Base-by-base conservation (phyloP, 306 rosid genomes). In the Cotoneaster glaucophyllus region DNA sequence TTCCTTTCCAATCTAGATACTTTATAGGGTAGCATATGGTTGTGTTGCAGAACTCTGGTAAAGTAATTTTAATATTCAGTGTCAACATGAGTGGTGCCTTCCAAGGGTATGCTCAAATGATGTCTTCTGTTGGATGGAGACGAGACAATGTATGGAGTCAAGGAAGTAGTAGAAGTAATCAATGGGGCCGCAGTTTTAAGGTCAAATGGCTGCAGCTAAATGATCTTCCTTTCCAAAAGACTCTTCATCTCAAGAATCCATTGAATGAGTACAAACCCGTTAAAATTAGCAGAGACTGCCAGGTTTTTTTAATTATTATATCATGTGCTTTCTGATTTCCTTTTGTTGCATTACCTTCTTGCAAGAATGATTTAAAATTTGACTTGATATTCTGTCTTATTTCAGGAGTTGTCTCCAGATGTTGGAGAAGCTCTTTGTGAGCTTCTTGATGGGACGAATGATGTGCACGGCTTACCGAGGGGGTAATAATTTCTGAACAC, bases 101-200 rank as follows among this genome's bases (percentile, higher is more conserved):
- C 85, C 97, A 89, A 91, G 97, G 97, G 74, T 91, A 91, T 77
- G 97, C 92, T 5, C 89, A 89, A 80, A 91, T 91, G 97, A 75
- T 83, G 84, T 91, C 97, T 71, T 71, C 93, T 68, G 86, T 85
- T 76, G 93, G 97, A 77, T 82, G 89, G 88, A 87, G 90, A 82
- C 85, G 90, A 82, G 93, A 89, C 78, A 78, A 81, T 78, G 86
- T 87, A 80, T 91, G 97, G 97, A 83, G 82, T 79, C 90, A 86
- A 67, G 89, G 93, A 80, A 84, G 81, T 32, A 76, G 93, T 57
- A 91, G 85, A 82, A 64, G 86, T 80, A 89, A 87, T 81, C 97
- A 93, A 18, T 87, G 97, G 92, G 97, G 93, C 13, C 84, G 85
- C 76, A 91, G 89, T 80, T 91, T 91, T 84, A 84, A 83, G 84